Base-by-base conservation (phyloP, 805 yeast genomes). In the Candida koratica region DNA sequence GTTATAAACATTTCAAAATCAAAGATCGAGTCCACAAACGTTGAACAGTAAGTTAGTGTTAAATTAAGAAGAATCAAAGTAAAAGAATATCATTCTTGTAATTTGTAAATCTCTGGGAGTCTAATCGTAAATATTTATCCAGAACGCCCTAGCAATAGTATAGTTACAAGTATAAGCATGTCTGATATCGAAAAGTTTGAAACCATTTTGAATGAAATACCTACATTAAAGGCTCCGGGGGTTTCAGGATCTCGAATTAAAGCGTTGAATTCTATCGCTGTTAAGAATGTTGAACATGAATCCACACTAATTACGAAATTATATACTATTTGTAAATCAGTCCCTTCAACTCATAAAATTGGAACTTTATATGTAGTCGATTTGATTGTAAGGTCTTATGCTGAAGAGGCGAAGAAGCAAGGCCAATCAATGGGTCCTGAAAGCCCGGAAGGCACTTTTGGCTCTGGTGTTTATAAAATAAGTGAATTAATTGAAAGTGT, bases 171-270 rank as follows among this genome's bases (percentile, higher is more conserved):
- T n/a, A n/a, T n/a, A 31, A 25, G 27, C 20, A 31, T 31, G 34
- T 22, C 27, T 8, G 60, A 53, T 13, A 56, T 62, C 41, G 70
- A 67, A 48, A 67, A 71, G 46, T 74, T 75, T 49, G 76, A 71
- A 44, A 44, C 60, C 32, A 64, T 67, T 20, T 58, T 74, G 40
- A 68, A 66, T 45, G 79, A 75, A 52, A 55, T 76, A 36, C 66
- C 73, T 18, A 68, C 73, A 5, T 62, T 83, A 49, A 82, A 81
- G 60, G 77, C 96, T 11, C 90, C 90, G 10, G 97, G 98, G 42
- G 93, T 90, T 36, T 88, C 97, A 18, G 97, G 97, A 28, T 79
- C 95, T 38, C 87, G 96, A 66, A 93, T 90, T 61, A 85, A 85
- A 59, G 80, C 80, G 53, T 68, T 89, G 55, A 84, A 90, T 30